phyloP scores from a whole-genome alignment of 1,284 basidiomycete genomes.

The Taiwanofungus camphoratus region DNA sequence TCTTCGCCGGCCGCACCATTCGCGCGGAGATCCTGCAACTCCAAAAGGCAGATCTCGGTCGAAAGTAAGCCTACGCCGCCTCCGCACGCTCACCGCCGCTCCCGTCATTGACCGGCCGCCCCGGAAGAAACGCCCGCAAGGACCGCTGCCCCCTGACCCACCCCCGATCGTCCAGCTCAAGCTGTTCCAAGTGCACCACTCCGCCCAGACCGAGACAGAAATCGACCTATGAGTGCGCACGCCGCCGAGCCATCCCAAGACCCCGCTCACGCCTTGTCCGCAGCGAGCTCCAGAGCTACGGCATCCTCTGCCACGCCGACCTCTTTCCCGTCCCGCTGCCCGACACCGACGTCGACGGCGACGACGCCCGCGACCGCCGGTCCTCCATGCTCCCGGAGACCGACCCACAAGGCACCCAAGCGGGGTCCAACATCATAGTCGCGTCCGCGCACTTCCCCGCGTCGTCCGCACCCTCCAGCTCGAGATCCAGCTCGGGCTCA shows the following conservation, averaged over 20 bases:
- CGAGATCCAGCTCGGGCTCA: no score
- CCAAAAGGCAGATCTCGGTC: slow-evolving; percentile 18
- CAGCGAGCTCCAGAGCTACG: not conserved
- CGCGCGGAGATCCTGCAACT: slow-evolving; percentile 16
- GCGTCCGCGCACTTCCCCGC: no score
- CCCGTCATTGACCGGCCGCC: not conserved
- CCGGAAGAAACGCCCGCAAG: slow-evolving; percentile 32
- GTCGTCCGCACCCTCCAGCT: no score
- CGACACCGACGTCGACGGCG: no score
- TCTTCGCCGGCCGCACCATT: slow-evolving; percentile 14
- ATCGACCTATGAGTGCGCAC: not conserved
- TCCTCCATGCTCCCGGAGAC: no score
- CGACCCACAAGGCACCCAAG: no score
- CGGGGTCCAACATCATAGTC: no score
- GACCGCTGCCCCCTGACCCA: slow-evolving; percentile 36
- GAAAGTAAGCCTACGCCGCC: slow-evolving; percentile 12
- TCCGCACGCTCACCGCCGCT: not conserved
- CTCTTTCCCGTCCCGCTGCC: not conserved
- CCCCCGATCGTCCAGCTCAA: slow-evolving; percentile 34
- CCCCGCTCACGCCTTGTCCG: not conserved
- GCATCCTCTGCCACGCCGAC: not conserved
- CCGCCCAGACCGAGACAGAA: not conserved
- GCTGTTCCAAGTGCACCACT: slow-evolving; percentile 18
- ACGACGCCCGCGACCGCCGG: no score
- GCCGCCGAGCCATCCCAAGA: not conserved